Base-by-base conservation (phyloP, 257 asterid genomes). In the Osmanthus fragrans region DNA sequence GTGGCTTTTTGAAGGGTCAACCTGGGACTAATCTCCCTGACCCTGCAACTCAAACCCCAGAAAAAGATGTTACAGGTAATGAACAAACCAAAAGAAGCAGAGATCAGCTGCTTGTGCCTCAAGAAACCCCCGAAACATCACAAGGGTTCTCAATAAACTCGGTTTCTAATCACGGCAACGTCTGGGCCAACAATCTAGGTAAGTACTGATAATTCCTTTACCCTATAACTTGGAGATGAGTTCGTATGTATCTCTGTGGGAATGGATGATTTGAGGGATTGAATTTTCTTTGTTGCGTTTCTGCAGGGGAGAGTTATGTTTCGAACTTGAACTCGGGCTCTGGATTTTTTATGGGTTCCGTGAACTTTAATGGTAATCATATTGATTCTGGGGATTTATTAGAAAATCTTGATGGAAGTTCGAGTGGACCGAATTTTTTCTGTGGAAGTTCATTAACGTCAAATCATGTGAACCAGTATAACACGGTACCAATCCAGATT, bases 131-230 rank as follows among this genome's bases (percentile, higher is more conserved):
- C 33, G 6, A 40, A 40, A 40, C 15, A 40, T 10, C 49, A 10
- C 15, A 1, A 66, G 8, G 47, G 9, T 4, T 54, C 29, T 13
- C 60, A 49, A 37, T 4, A 77, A 56, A 56, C 9, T 13, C 76
- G 1, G 76, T 40, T 56, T 25, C 65, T 70, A 40, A 33, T 70
- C 60, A 54, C 12, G 39, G 9, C 30, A 19, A 34, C 25, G 11
- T 80, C 72, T 11, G n/a, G 54, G 72, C 69, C 18, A 63, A 25
- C 69, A 63, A 63, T 63, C 34, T 63, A 4, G 34, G 69, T 63
- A 8, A 10, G 69, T 25, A 27, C 21, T 54, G 11, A 54, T 54
- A 19, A 16, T 54, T 19, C 7, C 9, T 54, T 54, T 4, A 19
- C 64, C 25, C 11, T 19, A 19, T 54, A 47, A 15, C 56, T 47